A percentile compares a stretch with the other conserved stretches of the same genome.
phyloP scores from a whole-genome alignment of 129 eudicot species.

The Chrysanthemum seticuspe region DNA sequence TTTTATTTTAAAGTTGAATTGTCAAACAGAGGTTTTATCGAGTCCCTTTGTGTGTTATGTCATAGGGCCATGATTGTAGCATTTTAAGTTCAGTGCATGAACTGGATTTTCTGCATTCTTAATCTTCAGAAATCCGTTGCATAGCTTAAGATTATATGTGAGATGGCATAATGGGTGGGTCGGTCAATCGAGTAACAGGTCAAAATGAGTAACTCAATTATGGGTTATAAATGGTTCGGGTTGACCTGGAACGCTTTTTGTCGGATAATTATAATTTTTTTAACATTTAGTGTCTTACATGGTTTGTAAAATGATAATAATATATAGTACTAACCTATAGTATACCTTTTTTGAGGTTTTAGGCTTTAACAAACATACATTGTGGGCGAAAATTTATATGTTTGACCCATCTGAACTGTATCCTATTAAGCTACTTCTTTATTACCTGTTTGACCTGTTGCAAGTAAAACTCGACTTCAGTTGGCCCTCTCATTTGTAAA shows the following conservation, averaged over 20 bases:
- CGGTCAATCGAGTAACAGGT: not conserved
- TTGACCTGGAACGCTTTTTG: not conserved
- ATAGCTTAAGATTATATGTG: conserved; percentile 2
- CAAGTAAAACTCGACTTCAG: not conserved
- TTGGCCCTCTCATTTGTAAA: not conserved
- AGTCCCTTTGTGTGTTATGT: not conserved
- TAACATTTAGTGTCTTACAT: too few relatives aligned
- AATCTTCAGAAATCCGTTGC: not conserved
- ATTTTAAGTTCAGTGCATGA: not conserved
- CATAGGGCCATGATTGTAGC: not conserved
- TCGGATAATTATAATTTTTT: too few relatives aligned
- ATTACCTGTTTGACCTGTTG: not conserved
- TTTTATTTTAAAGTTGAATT: not conserved
- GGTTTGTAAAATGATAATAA: too few relatives aligned
- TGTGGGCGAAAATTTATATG: not conserved
- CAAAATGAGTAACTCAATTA: not conserved
- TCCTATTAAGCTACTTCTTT: not conserved
- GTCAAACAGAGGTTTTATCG: not conserved
- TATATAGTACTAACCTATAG: not conserved
- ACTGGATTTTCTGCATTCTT: not conserved
- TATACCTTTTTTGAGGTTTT: not conserved
- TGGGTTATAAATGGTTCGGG: not conserved
- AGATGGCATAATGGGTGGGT: not conserved
- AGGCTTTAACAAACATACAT: not conserved
- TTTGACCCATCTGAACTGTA: not conserved